Base-by-base conservation (phyloP, 1,284 basidiomycete species). In the Microbotryum intermedium region DNA sequence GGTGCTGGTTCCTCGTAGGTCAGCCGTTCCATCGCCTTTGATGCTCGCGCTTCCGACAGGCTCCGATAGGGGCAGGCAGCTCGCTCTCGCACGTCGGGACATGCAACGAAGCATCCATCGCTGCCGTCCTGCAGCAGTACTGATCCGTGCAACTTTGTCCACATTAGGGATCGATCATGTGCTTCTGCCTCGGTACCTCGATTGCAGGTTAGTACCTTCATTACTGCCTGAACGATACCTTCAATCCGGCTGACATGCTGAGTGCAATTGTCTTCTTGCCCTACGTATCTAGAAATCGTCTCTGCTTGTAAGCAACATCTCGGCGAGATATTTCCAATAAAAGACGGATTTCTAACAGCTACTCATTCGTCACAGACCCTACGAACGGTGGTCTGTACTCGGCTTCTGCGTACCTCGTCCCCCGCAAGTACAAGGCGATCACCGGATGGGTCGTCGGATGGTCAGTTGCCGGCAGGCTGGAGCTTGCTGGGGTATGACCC, bases 131-230 rank as follows among this genome's bases (percentile, higher is more conserved):
- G 34, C 10, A 46, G 25, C 26, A 5, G 16, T 7, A 29, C 9
- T 18, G 30, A 4, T 6, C 5, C 16, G 9, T 29, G 23, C 23
- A 20, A 46, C n/a, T 44, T 4, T 26, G 51, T 52, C 47, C 34
- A 18, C 20, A 25, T 50, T 43, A 64, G 61, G 87, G 87, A n/a
- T 80, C 84, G 1, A 73, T 68, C 34, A 86, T 87, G 81, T 88
- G 85, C 74, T 82, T 88, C 69, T 85, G 85, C 1, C 78, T 89
- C 23, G 79, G 85, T 42, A 77, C 85, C 13, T 86, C 84, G 62
- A 87, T 90, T 58, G 84, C 88, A 20, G 87, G 74, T 82, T 46
- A 13, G 43, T 53, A n/a, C 43, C 53, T 26, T 28, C 45, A 6
- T 10, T 39, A 34, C 9, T 44, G 25, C 23, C 29, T 56, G 25